phyloP scores from a whole-genome alignment of 225 moss, liverwort and hornwort genomes.

The Bryum argenteum region DNA sequence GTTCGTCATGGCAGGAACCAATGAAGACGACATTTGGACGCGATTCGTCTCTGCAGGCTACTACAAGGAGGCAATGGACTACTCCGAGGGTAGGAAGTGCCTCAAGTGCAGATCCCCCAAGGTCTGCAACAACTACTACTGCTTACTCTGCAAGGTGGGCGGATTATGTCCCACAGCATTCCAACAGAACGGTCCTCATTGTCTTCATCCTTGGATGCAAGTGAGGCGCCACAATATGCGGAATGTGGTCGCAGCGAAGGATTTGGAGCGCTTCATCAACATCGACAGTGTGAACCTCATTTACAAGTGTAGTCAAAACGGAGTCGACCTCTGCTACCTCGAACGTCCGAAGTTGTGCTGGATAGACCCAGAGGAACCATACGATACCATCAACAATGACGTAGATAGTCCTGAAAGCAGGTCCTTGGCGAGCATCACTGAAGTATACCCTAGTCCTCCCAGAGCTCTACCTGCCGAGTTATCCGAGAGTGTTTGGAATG shows the following conservation, averaged over 20 bases:
- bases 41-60: background rate
- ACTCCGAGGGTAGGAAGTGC: background rate
- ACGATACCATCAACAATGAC: too few relatives aligned
- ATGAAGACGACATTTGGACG: background rate
- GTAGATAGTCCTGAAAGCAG: too few relatives aligned
- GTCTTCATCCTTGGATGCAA: background rate
- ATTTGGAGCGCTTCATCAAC: background rate
- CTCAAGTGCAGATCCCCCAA: background rate
- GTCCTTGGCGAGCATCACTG: background rate
- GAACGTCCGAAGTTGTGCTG: too few relatives aligned
- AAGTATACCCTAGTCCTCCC: too few relatives aligned
- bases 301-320: background rate
- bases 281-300: background rate
- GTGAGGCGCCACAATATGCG: background rate
- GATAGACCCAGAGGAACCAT: too few relatives aligned
- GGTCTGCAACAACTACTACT: constrained; percentile 23
- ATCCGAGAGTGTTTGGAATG: too few relatives aligned
- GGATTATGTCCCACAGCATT: background rate
- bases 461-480: too few relatives aligned
- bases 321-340: background rate
- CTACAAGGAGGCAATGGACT: background rate
- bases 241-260: background rate
- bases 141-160: background rate
- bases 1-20: background rate
- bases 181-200: background rate